Evolutionary conservation across 2,329 filamentous ascomycete genomes (phyloP), one percentile per base, ranked within the genome.

Genomic region (Apiospora koreana): DNA sequence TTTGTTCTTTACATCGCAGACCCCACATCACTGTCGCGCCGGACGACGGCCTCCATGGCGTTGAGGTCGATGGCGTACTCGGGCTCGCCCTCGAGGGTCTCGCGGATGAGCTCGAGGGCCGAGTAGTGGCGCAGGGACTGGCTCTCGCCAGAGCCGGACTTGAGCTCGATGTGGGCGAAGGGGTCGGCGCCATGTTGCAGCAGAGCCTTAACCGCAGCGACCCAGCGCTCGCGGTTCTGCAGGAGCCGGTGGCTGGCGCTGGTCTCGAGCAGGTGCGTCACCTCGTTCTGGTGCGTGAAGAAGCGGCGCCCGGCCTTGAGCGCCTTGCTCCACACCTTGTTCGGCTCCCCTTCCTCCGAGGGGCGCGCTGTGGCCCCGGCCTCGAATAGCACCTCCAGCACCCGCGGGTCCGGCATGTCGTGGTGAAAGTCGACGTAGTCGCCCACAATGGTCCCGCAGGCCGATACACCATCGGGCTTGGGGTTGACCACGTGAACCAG

Each of bases 381-480:
- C 14, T 74, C 74, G 46, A 79, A 78, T 7, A 79, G 45, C 3
- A 79, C 70, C 10, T 78, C 76, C 1, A 79, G 71, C 0, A 79
- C 58, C 25, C 73, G 71, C 10, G 76, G 74, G 67, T 78, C 77
- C 5, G 78, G 77, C 78, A 79, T 79, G 48, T 79, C 78, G 72
- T 78, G 77, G 69, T 79, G 78, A 65, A 79, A 78, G 70, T 79
- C 78, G 4, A 74, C 70, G 23, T 79, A 79, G 65, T 79, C 77
- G 14, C 78, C 78, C 42, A 75, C 77, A n/a, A 79, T 72, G 28
- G 75, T 73, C 10, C 76, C 77, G 31, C 78, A 79, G 3, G 78
- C 77, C 58, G 77, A 78, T 45, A 79, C 76, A 2, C 77, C 77
- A 12, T 79, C 77, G 28, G 74, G 77, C 67, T 77, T 77, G 16